Conservation (phyloP, 768 basidiomycete species). For the Mycena polygramma region DNA sequence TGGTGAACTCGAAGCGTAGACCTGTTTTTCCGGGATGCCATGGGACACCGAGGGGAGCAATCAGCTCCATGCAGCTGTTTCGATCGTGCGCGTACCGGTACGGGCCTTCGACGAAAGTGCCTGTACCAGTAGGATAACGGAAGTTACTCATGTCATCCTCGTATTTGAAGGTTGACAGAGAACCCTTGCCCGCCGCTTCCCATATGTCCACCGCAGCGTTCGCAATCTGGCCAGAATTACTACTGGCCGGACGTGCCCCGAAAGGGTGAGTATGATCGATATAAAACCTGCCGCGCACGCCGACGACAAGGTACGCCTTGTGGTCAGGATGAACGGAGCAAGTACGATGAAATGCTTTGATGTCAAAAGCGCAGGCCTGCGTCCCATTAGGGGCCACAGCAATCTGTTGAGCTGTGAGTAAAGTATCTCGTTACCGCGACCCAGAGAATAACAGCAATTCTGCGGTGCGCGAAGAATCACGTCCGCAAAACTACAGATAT, state of each 20-base stretch:
- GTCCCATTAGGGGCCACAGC: too few relatives aligned
- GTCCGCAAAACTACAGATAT: too few relatives aligned
- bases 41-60: conserved; percentile 38
- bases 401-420: too few relatives aligned
- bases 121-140: too few relatives aligned
- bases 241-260: conserved; percentile 36
- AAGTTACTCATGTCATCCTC: conserved; percentile 40
- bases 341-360: conserved; percentile 41
- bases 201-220: conserved; percentile 38
- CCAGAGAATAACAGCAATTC: too few relatives aligned
- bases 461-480: too few relatives aligned
- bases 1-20: conserved; percentile 32
- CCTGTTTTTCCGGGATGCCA: conserved; percentile 44
- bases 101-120: neutral
- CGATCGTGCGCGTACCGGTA: conserved; percentile 35
- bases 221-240: conserved; percentile 39
- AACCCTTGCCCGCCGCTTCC: neutral
- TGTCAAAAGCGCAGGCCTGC: conserved; percentile 41
- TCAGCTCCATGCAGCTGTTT: conserved; percentile 21
- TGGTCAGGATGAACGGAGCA: conserved; percentile 37
- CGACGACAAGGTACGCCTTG: conserved; percentile 39
- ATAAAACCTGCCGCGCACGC: conserved; percentile 25
- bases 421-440: too few relatives aligned
- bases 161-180: conserved; percentile 27
- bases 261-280: conserved; percentile 44